Evolutionary conservation across 2,329 filamentous ascomycete genomes (phyloP), one percentile per base, ranked within the genome.

Genomic region (Monosporascus sp.): DNA sequence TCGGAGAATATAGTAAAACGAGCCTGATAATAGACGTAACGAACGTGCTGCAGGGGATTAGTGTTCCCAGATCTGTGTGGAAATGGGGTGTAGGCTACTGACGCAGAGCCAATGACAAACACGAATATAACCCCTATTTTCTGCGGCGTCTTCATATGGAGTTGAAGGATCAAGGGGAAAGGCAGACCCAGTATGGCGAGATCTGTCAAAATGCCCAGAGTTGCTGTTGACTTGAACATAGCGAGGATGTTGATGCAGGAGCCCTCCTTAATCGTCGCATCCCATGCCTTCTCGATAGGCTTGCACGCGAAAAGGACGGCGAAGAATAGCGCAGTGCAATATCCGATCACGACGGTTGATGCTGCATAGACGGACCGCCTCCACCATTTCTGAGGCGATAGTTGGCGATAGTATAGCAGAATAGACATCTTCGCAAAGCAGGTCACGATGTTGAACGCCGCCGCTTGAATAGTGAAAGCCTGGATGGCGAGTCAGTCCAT

Each of bases 371-470:
- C 24, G 22, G 34, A 22, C 48, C 31, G 16, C 2, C 37, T 49
- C 48, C 48, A 49, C 48, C 48, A 41, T 17, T 24, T 37, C 24
- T 49, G 48, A 49, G 48, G 48, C 24, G 48, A 49, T 8, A 49
- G 48, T 40, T 37, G 37, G 48, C 48, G 48, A 26, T 49, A 49
- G 36, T 24, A 49, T 16, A 49, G 34, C 5, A 40, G 11, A 14
- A 49, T 38, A 22, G 48, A 37, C 17, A 49, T 7, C 19, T 49
- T 49, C 16, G 48, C 27, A 19, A 49, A 49, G 9, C 17, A 8
- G 8, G 37, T 40, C n/a, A 49, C 34, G 9, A 40, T 14, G 19
- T 40, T 38, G 20, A 49, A 49, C 14, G 11, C 19, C 19, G 37
- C 22, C 16, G 48, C 34, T 37, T 37, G 34, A 16, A 49, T 49